These are phyloP conservation scores for Colletotrichum tabaci DNA, from an alignment of 2,329 filamentous ascomycete genomes.

Conservation along the genomic window DNA sequence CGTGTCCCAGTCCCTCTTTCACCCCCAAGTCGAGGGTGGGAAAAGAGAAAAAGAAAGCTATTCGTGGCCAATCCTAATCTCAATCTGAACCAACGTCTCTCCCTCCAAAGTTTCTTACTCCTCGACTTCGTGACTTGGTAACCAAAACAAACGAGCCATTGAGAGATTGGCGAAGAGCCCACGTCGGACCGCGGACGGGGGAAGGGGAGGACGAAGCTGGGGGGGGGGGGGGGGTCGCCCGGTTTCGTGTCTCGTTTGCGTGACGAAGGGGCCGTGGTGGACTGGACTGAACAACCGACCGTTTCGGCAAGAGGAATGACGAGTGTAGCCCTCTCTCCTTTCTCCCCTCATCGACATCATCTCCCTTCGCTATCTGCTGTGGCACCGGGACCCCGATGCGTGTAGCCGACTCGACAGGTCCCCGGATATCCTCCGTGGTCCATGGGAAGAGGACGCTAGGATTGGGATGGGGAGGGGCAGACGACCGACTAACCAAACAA, in stretches of 20 bases:
- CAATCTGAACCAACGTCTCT: slow-evolving; percentile 3
- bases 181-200: slow-evolving; percentile 11
- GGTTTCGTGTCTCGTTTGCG: slow-evolving; percentile 24
- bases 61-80: slow-evolving; percentile 7
- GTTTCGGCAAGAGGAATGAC: neutral
- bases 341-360: no score
- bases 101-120: neutral
- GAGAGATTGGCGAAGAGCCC: neutral
- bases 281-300: neutral
- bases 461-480: neutral
- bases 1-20: neutral
- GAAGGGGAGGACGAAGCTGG: slow-evolving; percentile 15
- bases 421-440: neutral
- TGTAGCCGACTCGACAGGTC: slow-evolving; percentile 8
- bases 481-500: neutral
- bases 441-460: neutral
- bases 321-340: no score
- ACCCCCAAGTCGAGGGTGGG: neutral
- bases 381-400: neutral
- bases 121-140: neutral
- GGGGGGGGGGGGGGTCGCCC: neutral
- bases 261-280: slow-evolving; percentile 17
- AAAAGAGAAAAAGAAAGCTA: neutral
- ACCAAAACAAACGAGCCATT: neutral
- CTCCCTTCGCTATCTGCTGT: neutral